Evolutionary conservation across 371 early-diverging fungal species (phyloP).

Genomic region (Saksenaea vasiformis): DNA sequence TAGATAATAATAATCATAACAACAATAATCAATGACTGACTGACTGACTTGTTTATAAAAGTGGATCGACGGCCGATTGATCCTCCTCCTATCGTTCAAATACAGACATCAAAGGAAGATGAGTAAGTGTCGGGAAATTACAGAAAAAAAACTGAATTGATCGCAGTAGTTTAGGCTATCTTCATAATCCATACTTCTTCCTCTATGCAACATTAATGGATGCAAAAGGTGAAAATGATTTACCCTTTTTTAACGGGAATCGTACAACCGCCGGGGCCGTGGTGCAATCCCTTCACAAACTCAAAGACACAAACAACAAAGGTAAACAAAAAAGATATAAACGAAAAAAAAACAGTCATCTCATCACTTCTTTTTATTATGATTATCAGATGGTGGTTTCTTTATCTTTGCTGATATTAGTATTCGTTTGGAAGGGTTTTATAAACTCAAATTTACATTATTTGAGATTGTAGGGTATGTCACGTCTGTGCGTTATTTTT

Average conservation of each 20-base stretch:
- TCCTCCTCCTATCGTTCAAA: constrained; percentile 52
- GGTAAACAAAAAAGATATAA: constrained; percentile 17
- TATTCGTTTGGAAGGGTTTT: constrained; percentile 87
- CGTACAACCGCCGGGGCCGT: constrained; percentile 49
- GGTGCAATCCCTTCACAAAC: constrained; percentile 49
- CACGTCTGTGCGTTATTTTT: neutral
- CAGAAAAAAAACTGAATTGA: constrained; percentile 20
- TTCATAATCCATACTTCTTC: constrained; percentile 42
- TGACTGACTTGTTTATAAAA: constrained; percentile 6
- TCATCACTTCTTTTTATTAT: too few species aligned
- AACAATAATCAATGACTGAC: neutral
- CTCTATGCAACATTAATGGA: constrained; percentile 37
- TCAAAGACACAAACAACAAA: constrained; percentile 45
- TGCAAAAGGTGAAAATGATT: constrained; percentile 26
- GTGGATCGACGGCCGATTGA: constrained; percentile 56
- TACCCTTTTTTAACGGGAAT: constrained; percentile 32
- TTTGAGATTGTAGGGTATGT: constrained; percentile 79
- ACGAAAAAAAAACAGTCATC: neutral
- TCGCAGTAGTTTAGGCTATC: constrained; percentile 12
- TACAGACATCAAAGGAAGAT: constrained; percentile 13
- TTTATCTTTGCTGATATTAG: constrained; percentile 95
- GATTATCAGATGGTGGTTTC: constrained; percentile 84
- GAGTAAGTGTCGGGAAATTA: constrained; percentile 17
- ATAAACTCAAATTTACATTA: constrained; percentile 86
- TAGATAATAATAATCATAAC: neutral